Evolutionary conservation across 2,329 filamentous ascomycete genomes (phyloP), one percentile per base, ranked within the genome.

Genomic region (Paecilomyces formosus): DNA sequence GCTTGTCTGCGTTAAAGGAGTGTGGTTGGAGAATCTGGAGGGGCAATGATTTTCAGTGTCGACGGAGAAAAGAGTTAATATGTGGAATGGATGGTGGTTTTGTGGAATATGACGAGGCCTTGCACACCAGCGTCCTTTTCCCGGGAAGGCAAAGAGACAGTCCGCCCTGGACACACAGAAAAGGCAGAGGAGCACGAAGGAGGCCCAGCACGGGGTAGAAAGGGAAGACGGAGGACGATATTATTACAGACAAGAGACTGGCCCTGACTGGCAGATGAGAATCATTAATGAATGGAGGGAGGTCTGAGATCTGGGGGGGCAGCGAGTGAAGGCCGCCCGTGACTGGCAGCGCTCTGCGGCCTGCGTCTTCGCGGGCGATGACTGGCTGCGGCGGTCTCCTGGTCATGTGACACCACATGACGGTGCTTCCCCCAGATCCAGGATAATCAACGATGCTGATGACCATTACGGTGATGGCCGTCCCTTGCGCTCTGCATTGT

Each of bases 101-200:
- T 73, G 71, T 72, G 71, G 70, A 71, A 72, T 72, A 55, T 73
- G 70, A 73, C 70, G 70, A 71, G 69, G 69, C 68, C n/a, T 18
- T 45, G 71, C 71, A 65, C 70, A 71, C 69, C 68, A 68, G 63
- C 65, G 64, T 60, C 66, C 64, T 65, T 67, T 45, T 45, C 39
- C 39, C 39, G 39, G 39, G 39, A 15, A 15, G 13, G 39, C 39
- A 45, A 15, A 45, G 39, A 21, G 39, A 45, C 1, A 18, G 6
- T 45, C 18, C 15, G 15, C 39, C 39, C 18, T 39, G 8, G 39
- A 45, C 39, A 11, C 39, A 18, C 39, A 7, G 39, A 9, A 45
- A 18, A 45, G 15, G 35, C 15, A n/a, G 35, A 45, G 15, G 56
- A 60, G 60, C 51, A 61, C 57, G 51, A 57, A 58, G 55, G 55